A percentile compares a stretch with the other conserved stretches of the same genome.
These are phyloP conservation scores for Rubus parviflorus DNA, from an alignment of 306 rosid species.

Conservation along the genomic window DNA sequence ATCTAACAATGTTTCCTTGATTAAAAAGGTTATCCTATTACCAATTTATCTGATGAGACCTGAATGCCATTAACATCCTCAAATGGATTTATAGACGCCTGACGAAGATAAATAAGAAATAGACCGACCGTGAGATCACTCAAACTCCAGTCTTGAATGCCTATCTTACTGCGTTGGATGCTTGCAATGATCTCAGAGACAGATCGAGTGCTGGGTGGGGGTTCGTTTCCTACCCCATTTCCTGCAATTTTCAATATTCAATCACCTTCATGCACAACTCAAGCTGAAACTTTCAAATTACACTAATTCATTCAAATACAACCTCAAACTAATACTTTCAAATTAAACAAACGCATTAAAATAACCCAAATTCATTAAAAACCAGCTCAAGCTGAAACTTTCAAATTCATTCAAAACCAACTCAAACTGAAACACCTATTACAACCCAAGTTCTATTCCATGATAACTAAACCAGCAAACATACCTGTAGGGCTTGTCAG, in stretches of 20 bases:
- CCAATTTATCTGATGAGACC: slow-evolving; percentile 70
- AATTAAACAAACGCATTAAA: background rate
- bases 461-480: slow-evolving; percentile 24
- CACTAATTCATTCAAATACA: background rate
- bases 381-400: background rate
- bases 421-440: background rate
- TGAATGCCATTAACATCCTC: slow-evolving; percentile 68
- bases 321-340: background rate
- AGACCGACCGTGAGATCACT: slow-evolving; percentile 89
- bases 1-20: slow-evolving; percentile 17
- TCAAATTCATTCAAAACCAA: background rate
- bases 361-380: background rate
- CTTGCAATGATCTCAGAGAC: slow-evolving; percentile 71
- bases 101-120: slow-evolving; percentile 88
- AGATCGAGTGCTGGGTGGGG: slow-evolving; percentile 61
- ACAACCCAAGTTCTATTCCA: background rate
- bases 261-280: slow-evolving; percentile 20
- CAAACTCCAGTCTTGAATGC: slow-evolving; percentile 92
- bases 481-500: slow-evolving; percentile 67
- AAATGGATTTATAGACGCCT: slow-evolving; percentile 62
- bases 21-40: slow-evolving; percentile 34
- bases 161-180: slow-evolving; percentile 79
- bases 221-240: slow-evolving; percentile 41
- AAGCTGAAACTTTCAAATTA: background rate
- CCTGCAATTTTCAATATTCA: slow-evolving; percentile 45